Conservation (phyloP, 1,284 basidiomycete species). For the Pseudozyma hubeiensis region DNA sequence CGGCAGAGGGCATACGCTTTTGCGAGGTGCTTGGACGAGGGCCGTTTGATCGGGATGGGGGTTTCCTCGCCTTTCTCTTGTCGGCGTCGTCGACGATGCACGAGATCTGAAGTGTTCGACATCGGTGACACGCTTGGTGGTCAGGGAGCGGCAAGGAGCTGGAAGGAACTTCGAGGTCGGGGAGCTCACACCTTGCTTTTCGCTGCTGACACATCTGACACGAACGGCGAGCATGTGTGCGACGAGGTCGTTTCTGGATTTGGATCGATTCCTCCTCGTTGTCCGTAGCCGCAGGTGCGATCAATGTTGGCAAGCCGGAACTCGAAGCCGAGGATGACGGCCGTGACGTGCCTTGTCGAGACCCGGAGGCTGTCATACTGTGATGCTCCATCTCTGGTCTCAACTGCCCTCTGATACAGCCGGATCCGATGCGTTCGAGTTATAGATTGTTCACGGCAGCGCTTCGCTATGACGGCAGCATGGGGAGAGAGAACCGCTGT, state of each 20-base stretch:
- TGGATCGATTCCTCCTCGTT: constrained; percentile 11
- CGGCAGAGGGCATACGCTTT: constrained; percentile 1
- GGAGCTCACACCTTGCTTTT: constrained; percentile 45
- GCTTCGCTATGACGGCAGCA: too few relatives aligned
- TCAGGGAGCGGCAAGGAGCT: constrained; percentile 33
- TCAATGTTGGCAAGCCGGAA: not conserved
- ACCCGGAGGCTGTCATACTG: not conserved
- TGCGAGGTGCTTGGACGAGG: not conserved
- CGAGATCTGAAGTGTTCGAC: constrained; percentile 41
- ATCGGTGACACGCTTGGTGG: constrained; percentile 39
- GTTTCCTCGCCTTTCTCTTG: constrained; percentile 30
- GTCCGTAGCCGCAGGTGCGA: constrained; percentile 2
- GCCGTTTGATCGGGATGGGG: not conserved
- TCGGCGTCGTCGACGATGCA: constrained; percentile 46
- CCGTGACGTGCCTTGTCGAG: not conserved
- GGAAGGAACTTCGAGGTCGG: constrained; percentile 39
- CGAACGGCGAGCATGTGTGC: constrained; percentile 46
- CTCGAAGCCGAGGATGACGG: not conserved
- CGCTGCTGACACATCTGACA: constrained; percentile 51
- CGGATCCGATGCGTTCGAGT: too few relatives aligned
- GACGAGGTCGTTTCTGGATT: constrained; percentile 39
- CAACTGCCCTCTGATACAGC: too few relatives aligned
- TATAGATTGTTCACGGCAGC: too few relatives aligned
- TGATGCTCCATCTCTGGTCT: not conserved
- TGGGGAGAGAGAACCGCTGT: too few relatives aligned